Conservation (phyloP, 2,329 filamentous ascomycete genomes). For the Ophiostoma ips region DNA sequence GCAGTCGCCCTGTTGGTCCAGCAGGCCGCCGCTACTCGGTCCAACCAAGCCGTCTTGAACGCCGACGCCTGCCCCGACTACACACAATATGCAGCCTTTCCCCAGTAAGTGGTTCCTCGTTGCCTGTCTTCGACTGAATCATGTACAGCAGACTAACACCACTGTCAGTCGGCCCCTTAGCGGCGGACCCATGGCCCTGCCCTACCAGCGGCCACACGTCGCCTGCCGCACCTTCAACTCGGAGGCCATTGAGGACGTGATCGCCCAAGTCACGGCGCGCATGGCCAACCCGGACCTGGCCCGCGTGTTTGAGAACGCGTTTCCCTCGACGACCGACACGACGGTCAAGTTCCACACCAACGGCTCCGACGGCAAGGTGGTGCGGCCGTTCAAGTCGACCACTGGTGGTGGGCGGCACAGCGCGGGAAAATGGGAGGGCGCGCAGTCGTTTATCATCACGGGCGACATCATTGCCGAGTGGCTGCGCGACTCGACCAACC, state of each 20-base stretch:
- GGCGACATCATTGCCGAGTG: constrained; percentile 89
- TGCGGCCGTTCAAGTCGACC: neutral
- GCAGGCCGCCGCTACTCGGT: constrained; percentile 1
- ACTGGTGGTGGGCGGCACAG: constrained; percentile 26
- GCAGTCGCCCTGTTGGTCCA: constrained; percentile 7
- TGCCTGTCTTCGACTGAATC: neutral
- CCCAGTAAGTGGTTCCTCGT: constrained; percentile 43
- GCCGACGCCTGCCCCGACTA: constrained; percentile 49
- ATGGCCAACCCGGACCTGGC: constrained; percentile 81
- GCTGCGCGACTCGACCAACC: constrained; percentile 83
- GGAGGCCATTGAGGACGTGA: constrained; percentile 74
- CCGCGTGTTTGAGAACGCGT: constrained; percentile 87
- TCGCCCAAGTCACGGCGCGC: constrained; percentile 62
- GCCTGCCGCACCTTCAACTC: constrained; percentile 85
- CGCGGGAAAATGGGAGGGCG: constrained; percentile 60
- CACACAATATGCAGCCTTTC: constrained; percentile 40
- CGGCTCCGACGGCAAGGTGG: constrained; percentile 24
- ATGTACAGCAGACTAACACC: neutral
- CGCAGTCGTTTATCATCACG: constrained; percentile 85
- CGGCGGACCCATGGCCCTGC: constrained; percentile 62
- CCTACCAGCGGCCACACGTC: constrained; percentile 69
- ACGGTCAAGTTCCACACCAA: constrained; percentile 78
- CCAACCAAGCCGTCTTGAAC: constrained; percentile 15
- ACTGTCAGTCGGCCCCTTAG: constrained; percentile 59
- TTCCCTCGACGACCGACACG: constrained; percentile 82